Evolutionary conservation across 1,139 yeast species (phyloP).

Genomic region (Kodamaea fungicola): DNA sequence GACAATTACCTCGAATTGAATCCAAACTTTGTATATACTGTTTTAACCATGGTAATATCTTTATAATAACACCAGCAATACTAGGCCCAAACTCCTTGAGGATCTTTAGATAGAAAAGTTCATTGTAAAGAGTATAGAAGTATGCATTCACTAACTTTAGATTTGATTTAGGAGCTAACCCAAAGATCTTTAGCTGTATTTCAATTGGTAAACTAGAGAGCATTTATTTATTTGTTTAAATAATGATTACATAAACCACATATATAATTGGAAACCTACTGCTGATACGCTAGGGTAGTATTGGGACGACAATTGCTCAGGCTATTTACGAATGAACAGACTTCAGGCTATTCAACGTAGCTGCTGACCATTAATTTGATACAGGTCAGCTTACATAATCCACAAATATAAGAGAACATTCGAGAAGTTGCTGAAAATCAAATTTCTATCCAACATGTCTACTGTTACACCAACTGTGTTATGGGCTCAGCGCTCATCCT

Average conservation of each 20-base stretch:
- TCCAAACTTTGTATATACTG: conserved; percentile 48
- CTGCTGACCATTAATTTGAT: no score
- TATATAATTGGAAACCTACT: no score
- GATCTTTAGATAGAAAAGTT: conserved; percentile 42
- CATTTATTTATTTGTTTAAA: conserved; percentile 5
- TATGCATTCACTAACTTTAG: conserved; percentile 41
- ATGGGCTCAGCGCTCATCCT: conserved; percentile 96
- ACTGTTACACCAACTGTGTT: conserved; percentile 41
- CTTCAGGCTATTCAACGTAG: no score
- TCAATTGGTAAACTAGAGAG: conserved; percentile 43
- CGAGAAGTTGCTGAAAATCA: conserved; percentile 10
- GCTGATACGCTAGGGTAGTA: no score
- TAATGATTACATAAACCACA: no score
- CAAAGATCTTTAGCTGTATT: conserved; percentile 41
- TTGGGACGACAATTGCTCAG: no score
- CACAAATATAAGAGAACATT: conserved; percentile 15
- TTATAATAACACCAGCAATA: conserved; percentile 25
- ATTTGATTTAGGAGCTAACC: conserved; percentile 39
- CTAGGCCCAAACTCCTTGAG: conserved; percentile 42
- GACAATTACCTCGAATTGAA: conserved; percentile 34
- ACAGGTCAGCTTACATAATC: no score
- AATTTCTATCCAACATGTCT: conserved; percentile 4
- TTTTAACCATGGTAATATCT: conserved; percentile 38
- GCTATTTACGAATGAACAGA: no score
- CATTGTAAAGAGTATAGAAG: conserved; percentile 49